Conservation (phyloP, 768 basidiomycete species). For the Lactarius hatsudake region DNA sequence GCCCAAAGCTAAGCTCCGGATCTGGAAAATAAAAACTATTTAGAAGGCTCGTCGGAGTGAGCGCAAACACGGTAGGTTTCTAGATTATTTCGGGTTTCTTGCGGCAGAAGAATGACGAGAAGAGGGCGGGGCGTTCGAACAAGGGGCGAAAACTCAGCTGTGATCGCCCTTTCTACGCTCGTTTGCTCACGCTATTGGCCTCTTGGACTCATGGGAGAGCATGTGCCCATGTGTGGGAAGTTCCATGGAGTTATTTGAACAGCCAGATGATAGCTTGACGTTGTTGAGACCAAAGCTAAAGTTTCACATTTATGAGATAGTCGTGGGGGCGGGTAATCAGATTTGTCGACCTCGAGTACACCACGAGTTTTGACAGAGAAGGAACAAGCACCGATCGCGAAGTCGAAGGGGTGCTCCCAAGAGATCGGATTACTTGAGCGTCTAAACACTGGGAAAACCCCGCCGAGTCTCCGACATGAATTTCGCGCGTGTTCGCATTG, state of each 20-base stretch:
- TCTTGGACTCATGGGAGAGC: not conserved
- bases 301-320: constrained; percentile 6
- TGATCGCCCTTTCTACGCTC: not conserved
- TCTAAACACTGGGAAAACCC: constrained; percentile 7
- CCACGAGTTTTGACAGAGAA: constrained; percentile 26
- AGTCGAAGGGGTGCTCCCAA: constrained; percentile 19
- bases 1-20: constrained; percentile 16
- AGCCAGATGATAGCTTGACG: constrained; percentile 4
- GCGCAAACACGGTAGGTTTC: not conserved
- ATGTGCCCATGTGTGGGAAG: constrained; percentile 5
- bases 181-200: not conserved
- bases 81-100: not conserved
- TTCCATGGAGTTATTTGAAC: not conserved
- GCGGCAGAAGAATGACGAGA: not conserved
- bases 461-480: constrained; percentile 12
- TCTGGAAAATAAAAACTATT: not conserved
- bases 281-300: constrained; percentile 7
- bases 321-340: constrained; percentile 3
- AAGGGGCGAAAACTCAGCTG: not conserved
- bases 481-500: constrained; percentile 7
- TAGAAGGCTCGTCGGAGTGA: not conserved
- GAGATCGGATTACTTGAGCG: constrained; percentile 18
- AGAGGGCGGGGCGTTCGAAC: not conserved
- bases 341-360: constrained; percentile 19
- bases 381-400: constrained; percentile 25